Base-by-base conservation (phyloP, 2,329 filamentous ascomycete species). In the Mollisia scopiformis region DNA sequence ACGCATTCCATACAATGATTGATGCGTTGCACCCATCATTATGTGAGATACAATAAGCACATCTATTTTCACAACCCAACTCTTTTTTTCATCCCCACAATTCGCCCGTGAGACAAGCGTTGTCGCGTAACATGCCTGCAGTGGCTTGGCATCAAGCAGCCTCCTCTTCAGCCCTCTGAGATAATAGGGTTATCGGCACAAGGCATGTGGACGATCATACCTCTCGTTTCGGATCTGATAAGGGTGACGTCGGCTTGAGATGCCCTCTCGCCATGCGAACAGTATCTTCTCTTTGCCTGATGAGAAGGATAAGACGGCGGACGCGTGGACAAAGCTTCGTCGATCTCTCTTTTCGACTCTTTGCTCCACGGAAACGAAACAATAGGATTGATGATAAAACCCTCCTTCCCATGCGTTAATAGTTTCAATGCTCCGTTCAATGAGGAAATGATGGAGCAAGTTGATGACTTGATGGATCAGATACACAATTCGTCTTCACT, bases 401-500 rank as follows among this genome's bases (percentile, higher is more conserved):
- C 43, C 25, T 47, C 14, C 8, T 28, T 27, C 11, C 8, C 13
- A 27, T 27, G 39, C 27, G 13, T 21, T 21, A 14, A 33, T 51
- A 23, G 49, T 51, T 33, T 51, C 49, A 23, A n/a, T 33, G 2
- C 16, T 47, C 16, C 11, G n/a, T n/a, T 3, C 25, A 47, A 27
- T 47, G 23, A 53, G 28, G n/a, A 7, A 49, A 46, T 43, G 21
- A 21, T n/a, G 37, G 33, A 35, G 27, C 25, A 13, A 57, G 21
- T 33, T 33, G 49, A 14, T 43, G 19, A 31, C 14, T 55, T 55
- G 35, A n/a, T n/a, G n/a, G 11, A 23, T 72, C 58, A 73, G 37
- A 69, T 65, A 51, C 71, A 65, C 57, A 73, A 58, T 63, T 73
- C 71, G 54, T 73, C 71, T 47, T 72, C 71, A 43, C 69, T 72